phyloP scores from a whole-genome alignment of 208 protist species.

The Porcisia deanei region DNA sequence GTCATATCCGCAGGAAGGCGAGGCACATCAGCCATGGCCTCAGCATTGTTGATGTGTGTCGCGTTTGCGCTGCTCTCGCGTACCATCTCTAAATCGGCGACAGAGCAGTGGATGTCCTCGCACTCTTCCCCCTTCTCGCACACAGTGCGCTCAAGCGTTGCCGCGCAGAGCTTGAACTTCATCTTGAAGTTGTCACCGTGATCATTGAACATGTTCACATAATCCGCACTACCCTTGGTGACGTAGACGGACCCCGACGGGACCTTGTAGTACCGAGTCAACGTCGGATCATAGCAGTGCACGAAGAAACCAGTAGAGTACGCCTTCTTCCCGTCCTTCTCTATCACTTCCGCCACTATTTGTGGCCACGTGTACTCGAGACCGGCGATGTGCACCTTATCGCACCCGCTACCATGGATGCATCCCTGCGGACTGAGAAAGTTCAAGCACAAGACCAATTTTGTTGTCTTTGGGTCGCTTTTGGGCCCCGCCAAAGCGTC shows the following conservation, averaged over 20 bases:
- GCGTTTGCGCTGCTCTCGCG: slow-evolving; percentile 38
- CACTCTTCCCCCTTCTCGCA: slow-evolving; percentile 35
- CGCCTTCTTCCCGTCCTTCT: slow-evolving; percentile 24
- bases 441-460: slow-evolving; percentile 51
- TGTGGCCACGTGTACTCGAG: slow-evolving; percentile 77
- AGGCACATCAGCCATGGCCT: slow-evolving; percentile 45
- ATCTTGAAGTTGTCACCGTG: slow-evolving; percentile 85
- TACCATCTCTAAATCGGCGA: slow-evolving; percentile 44
- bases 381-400: slow-evolving; percentile 77
- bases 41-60: slow-evolving; percentile 69
- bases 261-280: slow-evolving; percentile 77
- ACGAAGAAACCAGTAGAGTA: slow-evolving; percentile 69
- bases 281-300: slow-evolving; percentile 68
- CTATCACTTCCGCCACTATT: slow-evolving; percentile 37
- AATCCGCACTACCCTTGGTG: slow-evolving; percentile 63
- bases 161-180: slow-evolving; percentile 74
- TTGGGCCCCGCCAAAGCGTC: slow-evolving; percentile 11
- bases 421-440: slow-evolving; percentile 55
- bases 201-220: slow-evolving; percentile 82
- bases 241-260: slow-evolving; percentile 63
- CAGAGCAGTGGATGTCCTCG: slow-evolving; percentile 59
- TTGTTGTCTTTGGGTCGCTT: slow-evolving; percentile 38
- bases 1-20: slow-evolving; percentile 63
- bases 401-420: slow-evolving; percentile 58
- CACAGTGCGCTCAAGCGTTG: slow-evolving; percentile 14